Percentiles rank a stretch among this genome's conserved stretches.
phyloP scores from a whole-genome alignment of 2,329 filamentous ascomycete genomes.

The Pseudogymnoascus sp. region DNA sequence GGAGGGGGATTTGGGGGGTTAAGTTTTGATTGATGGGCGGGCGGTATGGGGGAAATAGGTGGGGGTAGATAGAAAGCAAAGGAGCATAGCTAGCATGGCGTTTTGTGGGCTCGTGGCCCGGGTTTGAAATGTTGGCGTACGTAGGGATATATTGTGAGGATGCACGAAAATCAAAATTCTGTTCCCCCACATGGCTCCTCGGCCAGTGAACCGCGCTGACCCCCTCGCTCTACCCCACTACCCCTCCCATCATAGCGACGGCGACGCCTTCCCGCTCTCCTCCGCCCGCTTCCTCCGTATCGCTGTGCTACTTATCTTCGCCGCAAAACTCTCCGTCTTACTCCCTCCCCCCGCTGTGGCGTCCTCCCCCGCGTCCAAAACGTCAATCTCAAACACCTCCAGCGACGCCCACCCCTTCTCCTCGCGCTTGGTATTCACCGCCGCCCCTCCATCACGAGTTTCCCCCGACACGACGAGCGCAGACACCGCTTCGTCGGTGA shows the following conservation, averaged over 20 bases:
- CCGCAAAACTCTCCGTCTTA: constrained; percentile 57
- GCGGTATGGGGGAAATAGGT: not conserved
- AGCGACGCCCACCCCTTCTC: constrained; percentile 70
- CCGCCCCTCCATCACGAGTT: constrained; percentile 72
- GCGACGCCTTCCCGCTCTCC: constrained; percentile 4
- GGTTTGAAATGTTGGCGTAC: not conserved
- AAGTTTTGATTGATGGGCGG: constrained; percentile 8
- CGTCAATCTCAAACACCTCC: constrained; percentile 81
- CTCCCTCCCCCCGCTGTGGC: constrained; percentile 28
- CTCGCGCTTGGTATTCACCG: constrained; percentile 74
- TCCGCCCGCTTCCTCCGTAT: constrained; percentile 50
- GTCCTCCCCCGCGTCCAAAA: constrained; percentile 62
- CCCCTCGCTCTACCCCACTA: not conserved
- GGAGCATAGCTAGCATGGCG: constrained; percentile 2
- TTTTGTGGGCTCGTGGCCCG: not conserved
- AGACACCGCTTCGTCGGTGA: constrained; percentile 69
- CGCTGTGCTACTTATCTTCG: constrained; percentile 87
- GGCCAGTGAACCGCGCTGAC: not conserved
- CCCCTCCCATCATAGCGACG: not conserved
- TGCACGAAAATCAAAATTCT: not conserved
- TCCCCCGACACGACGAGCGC: constrained; percentile 82
- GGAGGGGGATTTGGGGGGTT: constrained; percentile 68
- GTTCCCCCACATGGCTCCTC: not conserved
- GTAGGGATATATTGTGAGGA: constrained; percentile 1
- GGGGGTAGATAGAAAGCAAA: not conserved